A percentile compares a stretch with the other conserved stretches of the same genome.
Conservation (phyloP, 2,329 filamentous ascomycete species). For the Fusarium metavorans region DNA sequence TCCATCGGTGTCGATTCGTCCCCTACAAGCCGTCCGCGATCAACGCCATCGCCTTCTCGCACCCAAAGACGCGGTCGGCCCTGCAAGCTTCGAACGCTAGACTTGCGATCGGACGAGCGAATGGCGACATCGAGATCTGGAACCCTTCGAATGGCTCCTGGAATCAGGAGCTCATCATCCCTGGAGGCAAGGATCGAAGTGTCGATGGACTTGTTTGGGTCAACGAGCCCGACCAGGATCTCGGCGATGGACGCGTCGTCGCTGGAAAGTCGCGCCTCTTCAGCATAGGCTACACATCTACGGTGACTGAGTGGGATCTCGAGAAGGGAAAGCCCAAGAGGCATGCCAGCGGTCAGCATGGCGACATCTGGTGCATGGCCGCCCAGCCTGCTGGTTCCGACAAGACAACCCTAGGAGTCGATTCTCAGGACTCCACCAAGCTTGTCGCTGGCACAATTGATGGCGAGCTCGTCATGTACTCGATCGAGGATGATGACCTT, state of each 20-base stretch:
- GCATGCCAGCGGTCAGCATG: conserved; percentile 91
- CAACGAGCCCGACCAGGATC: conserved; percentile 81
- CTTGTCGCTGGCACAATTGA: conserved; percentile 91
- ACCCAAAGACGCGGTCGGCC: conserved; percentile 66
- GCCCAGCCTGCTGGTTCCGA: conserved; percentile 74
- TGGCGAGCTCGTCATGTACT: conserved; percentile 87
- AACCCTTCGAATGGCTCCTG: conserved; percentile 85
- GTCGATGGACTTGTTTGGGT: conserved; percentile 95
- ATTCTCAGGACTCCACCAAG: conserved; percentile 62
- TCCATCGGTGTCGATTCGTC: conserved; percentile 97
- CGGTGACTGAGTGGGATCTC: conserved; percentile 95
- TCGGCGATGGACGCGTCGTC: conserved; percentile 70
- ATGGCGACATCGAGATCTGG: conserved; percentile 98
- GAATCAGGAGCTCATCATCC: conserved; percentile 90
- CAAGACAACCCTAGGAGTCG: conserved; percentile 35
- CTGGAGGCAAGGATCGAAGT: conserved; percentile 85
- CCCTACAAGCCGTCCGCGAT: conserved; percentile 92
- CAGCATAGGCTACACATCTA: conserved; percentile 93
- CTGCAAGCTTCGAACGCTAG: conserved; percentile 70
- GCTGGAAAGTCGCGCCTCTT: conserved; percentile 87
- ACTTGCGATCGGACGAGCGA: conserved; percentile 89
- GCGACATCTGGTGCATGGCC: conserved; percentile 96
- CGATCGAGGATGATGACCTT: conserved; percentile 86
- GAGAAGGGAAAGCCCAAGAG: conserved; percentile 80
- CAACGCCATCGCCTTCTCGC: conserved; percentile 94